Evolutionary conservation across 306 rosid genomes (phyloP).

Genomic region (Vigna mungo): DNA sequence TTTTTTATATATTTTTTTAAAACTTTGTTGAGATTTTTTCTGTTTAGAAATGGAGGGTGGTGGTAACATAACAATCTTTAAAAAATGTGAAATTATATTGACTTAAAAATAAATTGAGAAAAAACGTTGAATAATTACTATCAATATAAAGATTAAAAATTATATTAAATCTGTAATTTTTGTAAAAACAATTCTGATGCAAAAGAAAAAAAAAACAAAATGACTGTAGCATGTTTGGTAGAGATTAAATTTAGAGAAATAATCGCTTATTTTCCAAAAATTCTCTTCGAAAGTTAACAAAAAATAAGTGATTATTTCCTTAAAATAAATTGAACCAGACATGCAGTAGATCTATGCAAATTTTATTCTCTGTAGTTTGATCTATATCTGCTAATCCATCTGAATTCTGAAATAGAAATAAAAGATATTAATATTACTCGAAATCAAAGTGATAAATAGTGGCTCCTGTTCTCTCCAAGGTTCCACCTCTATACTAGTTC

Average conservation of each 20-base stretch:
- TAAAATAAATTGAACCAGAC: slow-evolving; percentile 14
- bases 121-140: too few relatives aligned
- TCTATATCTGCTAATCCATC: slow-evolving; percentile 34
- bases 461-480: slow-evolving; percentile 32
- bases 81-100: too few relatives aligned
- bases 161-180: too few relatives aligned
- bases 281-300: background rate
- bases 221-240: slow-evolving; percentile 4
- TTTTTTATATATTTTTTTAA: too few relatives aligned
- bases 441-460: slow-evolving; percentile 32
- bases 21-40: too few relatives aligned
- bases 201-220: slow-evolving; percentile 41
- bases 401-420: slow-evolving; percentile 9
- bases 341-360: slow-evolving; percentile 18
- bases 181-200: too few relatives aligned
- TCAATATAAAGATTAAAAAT: too few relatives aligned
- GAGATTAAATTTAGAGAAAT: slow-evolving; percentile 20
- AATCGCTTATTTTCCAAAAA: slow-evolving; percentile 6
- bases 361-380: slow-evolving; percentile 28
- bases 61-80: too few relatives aligned
- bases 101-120: too few relatives aligned
- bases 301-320: slow-evolving; percentile 8
- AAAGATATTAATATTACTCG: slow-evolving; percentile 33
- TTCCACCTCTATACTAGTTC: slow-evolving; percentile 19
- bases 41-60: too few relatives aligned